These are phyloP conservation scores for Exophiala oligosperma DNA, from an alignment of 2,329 filamentous ascomycete genomes.

Conservation along the genomic window DNA sequence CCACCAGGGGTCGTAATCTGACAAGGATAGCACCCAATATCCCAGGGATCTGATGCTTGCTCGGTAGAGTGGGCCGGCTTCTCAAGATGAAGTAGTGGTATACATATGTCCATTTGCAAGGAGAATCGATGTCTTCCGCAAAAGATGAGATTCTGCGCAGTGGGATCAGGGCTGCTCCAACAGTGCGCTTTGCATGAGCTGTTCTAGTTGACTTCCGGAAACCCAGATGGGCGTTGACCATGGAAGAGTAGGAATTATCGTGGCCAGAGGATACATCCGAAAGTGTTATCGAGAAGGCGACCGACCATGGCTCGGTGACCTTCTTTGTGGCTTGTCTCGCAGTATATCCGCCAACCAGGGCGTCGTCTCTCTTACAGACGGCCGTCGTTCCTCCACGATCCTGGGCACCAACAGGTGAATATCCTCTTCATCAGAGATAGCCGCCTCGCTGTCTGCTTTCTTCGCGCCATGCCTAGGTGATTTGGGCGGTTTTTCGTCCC, in stretches of 20 bases:
- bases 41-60: too few species aligned
- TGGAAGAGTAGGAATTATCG: neutral
- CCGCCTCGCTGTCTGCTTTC: conserved; percentile 15
- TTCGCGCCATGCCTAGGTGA: conserved; percentile 8
- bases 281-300: conserved; percentile 21
- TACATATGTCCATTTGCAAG: too few species aligned
- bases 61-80: too few species aligned
- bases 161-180: too few species aligned
- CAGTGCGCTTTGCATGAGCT: too few species aligned
- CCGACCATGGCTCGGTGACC: conserved; percentile 20
- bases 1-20: too few species aligned
- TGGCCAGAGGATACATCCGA: neutral
- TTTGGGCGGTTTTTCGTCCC: conserved; percentile 15
- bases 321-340: conserved; percentile 23
- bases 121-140: too few species aligned
- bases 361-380: conserved; percentile 23
- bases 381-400: conserved; percentile 23
- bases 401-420: conserved; percentile 15
- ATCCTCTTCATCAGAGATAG: conserved; percentile 20
- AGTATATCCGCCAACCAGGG: conserved; percentile 25
- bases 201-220: neutral
- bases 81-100: too few species aligned
- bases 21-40: too few species aligned
- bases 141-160: too few species aligned
- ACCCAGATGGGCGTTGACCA: neutral